Conservation (phyloP, 2,329 filamentous ascomycete genomes). For the Arthroderma uncinatum region DNA sequence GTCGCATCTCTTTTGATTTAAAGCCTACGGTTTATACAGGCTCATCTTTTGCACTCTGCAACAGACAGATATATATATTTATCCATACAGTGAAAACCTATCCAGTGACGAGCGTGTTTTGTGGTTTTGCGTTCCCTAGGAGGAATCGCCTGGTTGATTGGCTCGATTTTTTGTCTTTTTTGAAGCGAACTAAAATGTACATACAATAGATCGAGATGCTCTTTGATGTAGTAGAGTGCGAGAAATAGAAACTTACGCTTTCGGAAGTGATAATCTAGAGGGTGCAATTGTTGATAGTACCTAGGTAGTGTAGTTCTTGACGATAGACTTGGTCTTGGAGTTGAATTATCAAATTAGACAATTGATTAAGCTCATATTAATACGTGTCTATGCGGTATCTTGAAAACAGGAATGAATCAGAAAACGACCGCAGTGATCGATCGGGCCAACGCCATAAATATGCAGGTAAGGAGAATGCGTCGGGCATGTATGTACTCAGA, state of each 20-base stretch:
- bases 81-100: neutral
- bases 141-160: neutral
- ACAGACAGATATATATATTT: neutral
- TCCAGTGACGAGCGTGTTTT: neutral
- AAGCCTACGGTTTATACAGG: neutral
- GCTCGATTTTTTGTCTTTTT: neutral
- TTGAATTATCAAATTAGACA: too few species aligned
- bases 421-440: neutral
- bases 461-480: neutral
- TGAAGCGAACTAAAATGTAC: neutral
- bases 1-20: neutral
- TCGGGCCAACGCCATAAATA: neutral
- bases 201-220: slow-evolving; percentile 1
- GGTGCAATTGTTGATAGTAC: neutral
- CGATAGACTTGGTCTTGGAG: too few species aligned
- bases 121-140: neutral
- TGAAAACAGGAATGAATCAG: neutral
- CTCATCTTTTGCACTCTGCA: neutral
- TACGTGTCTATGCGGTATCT: neutral
- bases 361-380: too few species aligned
- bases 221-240: neutral
- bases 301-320: neutral
- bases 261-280: neutral
- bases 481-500: neutral
- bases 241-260: slow-evolving; percentile 2